phyloP scores from a whole-genome alignment of 2,329 filamentous ascomycete genomes.

The Trichoderma sp. region DNA sequence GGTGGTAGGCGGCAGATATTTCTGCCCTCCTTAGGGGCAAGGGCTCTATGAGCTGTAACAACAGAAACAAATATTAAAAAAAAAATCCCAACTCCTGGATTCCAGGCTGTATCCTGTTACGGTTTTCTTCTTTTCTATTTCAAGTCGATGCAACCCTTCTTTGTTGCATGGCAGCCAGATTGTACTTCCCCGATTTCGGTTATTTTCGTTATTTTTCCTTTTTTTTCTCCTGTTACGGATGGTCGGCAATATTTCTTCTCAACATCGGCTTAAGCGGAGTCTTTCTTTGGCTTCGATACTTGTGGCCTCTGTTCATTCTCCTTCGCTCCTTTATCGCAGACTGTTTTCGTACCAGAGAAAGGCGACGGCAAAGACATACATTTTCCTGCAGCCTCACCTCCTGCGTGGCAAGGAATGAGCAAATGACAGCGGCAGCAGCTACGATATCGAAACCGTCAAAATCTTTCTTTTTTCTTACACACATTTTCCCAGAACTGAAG shows the following conservation, averaged over 20 bases:
- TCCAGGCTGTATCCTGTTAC: conserved; percentile 12
- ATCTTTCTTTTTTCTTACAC: conserved; percentile 31
- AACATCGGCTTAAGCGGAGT: conserved; percentile 38
- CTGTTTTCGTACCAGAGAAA: not conserved
- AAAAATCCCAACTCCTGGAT: conserved; percentile 3
- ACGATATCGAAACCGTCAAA: conserved; percentile 25
- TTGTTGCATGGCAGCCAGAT: conserved; percentile 8
- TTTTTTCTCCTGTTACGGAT: conserved; percentile 39
- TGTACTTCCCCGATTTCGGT: conserved; percentile 38
- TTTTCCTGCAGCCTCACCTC: conserved; percentile 14
- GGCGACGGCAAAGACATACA: conserved; percentile 2
- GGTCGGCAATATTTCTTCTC: conserved; percentile 35
- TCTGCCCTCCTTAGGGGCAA: conserved; percentile 8
- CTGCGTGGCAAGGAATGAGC: conserved; percentile 24
- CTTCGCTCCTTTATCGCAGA: conserved; percentile 9
- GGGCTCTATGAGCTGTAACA: not conserved
- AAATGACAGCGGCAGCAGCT: conserved; percentile 22
- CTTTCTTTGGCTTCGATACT: conserved; percentile 34
- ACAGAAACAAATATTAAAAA: not conserved
- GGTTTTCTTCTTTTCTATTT: conserved; percentile 18
- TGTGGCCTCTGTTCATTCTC: conserved; percentile 11
- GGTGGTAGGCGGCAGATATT: conserved; percentile 21
- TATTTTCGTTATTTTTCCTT: conserved; percentile 25
- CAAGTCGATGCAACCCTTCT: conserved; percentile 22
- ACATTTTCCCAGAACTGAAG: conserved; percentile 26